Conservation (phyloP, 768 basidiomycete species). For the Cyathus striatus region DNA sequence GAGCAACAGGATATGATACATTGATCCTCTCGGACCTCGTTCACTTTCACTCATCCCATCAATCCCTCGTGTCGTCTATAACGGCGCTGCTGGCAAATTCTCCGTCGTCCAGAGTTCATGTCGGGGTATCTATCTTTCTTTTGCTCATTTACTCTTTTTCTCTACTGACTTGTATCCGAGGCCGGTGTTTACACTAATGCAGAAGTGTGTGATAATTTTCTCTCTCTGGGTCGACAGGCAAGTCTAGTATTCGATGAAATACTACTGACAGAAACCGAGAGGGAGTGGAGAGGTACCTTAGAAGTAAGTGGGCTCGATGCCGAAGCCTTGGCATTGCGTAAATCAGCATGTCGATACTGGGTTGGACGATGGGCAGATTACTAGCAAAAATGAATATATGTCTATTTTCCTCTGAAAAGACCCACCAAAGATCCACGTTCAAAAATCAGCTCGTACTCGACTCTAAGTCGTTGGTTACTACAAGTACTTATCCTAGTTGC, state of each 20-base stretch:
- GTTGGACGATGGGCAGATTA: conserved; percentile 42
- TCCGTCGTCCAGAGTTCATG: conserved; percentile 39
- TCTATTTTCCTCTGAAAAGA: no score
- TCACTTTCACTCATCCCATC: conserved; percentile 62
- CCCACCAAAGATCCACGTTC: no score
- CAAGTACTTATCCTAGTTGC: no score
- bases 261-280: conserved; percentile 18
- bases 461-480: no score
- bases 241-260: conserved; percentile 49
- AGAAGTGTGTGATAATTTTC: conserved; percentile 48
- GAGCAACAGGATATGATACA: conserved; percentile 41
- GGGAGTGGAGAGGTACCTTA: conserved; percentile 43
- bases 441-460: no score
- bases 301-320: conserved; percentile 40
- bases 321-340: conserved; percentile 43
- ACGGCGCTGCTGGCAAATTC: conserved; percentile 39
- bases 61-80: conserved; percentile 47
- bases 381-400: no score
- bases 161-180: conserved; percentile 12
- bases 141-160: neutral
- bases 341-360: conserved; percentile 62
- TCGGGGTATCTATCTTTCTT: conserved; percentile 33
- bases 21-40: conserved; percentile 70
- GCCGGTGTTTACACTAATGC: conserved; percentile 58
- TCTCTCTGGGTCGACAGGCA: conserved; percentile 27